A percentile compares a stretch with the other conserved stretches of the same genome.
Evolutionary conservation across 2,329 filamentous ascomycete genomes (phyloP).

Genomic region (Cercospora berteroae): DNA sequence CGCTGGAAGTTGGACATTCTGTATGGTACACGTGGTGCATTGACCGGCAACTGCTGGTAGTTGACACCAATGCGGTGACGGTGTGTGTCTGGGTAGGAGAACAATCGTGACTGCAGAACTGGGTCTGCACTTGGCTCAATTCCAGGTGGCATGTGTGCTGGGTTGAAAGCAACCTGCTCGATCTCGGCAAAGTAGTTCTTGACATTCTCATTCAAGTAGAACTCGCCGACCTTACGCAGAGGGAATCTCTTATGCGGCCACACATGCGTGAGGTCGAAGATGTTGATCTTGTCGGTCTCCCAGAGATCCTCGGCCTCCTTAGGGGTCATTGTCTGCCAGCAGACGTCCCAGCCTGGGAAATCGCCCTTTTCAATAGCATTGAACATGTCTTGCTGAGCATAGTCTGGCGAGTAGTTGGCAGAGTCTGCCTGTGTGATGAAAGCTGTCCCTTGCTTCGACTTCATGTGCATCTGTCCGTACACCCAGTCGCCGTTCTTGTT

Average conservation of each 20-base stretch:
- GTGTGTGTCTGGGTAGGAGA: slow-evolving; percentile 68
- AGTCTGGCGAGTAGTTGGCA: slow-evolving; percentile 51
- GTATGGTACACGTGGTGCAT: slow-evolving; percentile 57
- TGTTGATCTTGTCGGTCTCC: slow-evolving; percentile 55
- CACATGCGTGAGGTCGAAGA: slow-evolving; percentile 55
- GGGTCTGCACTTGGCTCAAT: slow-evolving; percentile 69
- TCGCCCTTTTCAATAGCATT: slow-evolving; percentile 54
- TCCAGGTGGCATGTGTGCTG: slow-evolving; percentile 64
- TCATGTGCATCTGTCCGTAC: slow-evolving; percentile 54
- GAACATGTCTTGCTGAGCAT: slow-evolving; percentile 54
- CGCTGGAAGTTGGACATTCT: slow-evolving; percentile 65
- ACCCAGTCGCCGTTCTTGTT: slow-evolving; percentile 56
- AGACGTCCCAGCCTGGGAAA: slow-evolving; percentile 53
- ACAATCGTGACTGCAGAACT: slow-evolving; percentile 66
- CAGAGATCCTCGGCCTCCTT: slow-evolving; percentile 53
- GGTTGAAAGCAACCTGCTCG: slow-evolving; percentile 68
- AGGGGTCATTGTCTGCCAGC: slow-evolving; percentile 53
- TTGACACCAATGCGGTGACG: slow-evolving; percentile 58
- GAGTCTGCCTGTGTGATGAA: slow-evolving; percentile 55
- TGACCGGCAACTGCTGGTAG: slow-evolving; percentile 59
- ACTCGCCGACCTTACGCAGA: slow-evolving; percentile 54
- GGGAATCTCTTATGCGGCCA: slow-evolving; percentile 56
- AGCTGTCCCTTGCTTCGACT: slow-evolving; percentile 52
- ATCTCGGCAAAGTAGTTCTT: slow-evolving; percentile 65
- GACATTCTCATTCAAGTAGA: slow-evolving; percentile 55